phyloP scores from a whole-genome alignment of 2,329 filamentous ascomycete genomes.

The Cladosporium oxysporum region DNA sequence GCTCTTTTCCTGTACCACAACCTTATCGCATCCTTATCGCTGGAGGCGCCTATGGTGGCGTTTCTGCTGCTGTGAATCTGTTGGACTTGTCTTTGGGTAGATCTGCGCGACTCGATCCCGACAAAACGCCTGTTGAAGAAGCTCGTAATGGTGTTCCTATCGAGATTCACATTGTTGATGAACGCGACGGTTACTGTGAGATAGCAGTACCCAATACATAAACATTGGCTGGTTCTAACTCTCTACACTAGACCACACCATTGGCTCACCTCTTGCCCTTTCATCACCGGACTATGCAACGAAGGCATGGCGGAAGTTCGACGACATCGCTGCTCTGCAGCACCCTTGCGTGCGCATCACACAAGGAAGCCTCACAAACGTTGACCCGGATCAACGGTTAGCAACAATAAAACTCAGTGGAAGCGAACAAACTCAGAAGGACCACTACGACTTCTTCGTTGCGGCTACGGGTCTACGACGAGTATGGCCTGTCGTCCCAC shows the following conservation, averaged over 20 bases:
- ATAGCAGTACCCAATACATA: background rate
- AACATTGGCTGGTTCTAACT: background rate
- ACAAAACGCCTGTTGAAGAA: slow-evolving; percentile 31
- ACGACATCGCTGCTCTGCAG: slow-evolving; percentile 67
- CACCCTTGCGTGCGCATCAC: slow-evolving; percentile 63
- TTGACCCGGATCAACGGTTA: slow-evolving; percentile 65
- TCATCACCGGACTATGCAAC: slow-evolving; percentile 63
- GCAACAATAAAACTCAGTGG: slow-evolving; percentile 50
- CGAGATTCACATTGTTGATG: slow-evolving; percentile 73
- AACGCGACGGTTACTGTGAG: slow-evolving; percentile 79
- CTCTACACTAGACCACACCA: slow-evolving; percentile 65
- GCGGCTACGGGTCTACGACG: slow-evolving; percentile 69
- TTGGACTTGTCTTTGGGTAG: slow-evolving; percentile 64
- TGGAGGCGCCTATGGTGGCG: slow-evolving; percentile 72
- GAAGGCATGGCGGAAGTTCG: slow-evolving; percentile 70
- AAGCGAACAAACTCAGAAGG: slow-evolving; percentile 32
- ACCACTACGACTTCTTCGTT: slow-evolving; percentile 72
- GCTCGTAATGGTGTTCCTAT: slow-evolving; percentile 44
- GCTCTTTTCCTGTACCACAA: slow-evolving; percentile 2
- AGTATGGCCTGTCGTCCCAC: slow-evolving; percentile 72
- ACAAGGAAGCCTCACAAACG: slow-evolving; percentile 62
- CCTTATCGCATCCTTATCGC: slow-evolving; percentile 58
- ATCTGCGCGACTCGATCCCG: slow-evolving; percentile 47
- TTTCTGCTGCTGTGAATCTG: slow-evolving; percentile 67
- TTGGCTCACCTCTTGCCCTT: slow-evolving; percentile 73